phyloP scores from a whole-genome alignment of 345 rosid genomes.

The Eutrema yunnanense region DNA sequence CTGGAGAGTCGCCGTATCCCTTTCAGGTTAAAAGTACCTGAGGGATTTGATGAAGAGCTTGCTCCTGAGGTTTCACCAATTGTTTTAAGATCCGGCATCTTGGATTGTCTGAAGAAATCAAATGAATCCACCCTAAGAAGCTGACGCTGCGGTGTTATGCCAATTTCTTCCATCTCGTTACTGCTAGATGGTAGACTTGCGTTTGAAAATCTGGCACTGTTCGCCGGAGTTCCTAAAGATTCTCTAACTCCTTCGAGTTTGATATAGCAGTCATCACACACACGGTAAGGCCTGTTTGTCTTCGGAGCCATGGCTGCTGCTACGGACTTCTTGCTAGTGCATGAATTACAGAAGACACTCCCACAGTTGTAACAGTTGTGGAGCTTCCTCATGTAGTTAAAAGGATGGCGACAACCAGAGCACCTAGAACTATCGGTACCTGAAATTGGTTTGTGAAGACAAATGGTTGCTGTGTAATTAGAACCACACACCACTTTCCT shows the following conservation, averaged over 20 bases:
- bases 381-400: conserved; percentile 51
- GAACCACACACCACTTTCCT: conserved; percentile 51
- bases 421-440: conserved; percentile 46
- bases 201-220: conserved; percentile 32
- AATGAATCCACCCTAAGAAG: conserved; percentile 40
- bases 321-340: conserved; percentile 49
- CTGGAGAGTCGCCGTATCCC: conserved; percentile 32
- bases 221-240: conserved; percentile 23
- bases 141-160: conserved; percentile 27
- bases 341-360: conserved; percentile 46
- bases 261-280: conserved; percentile 50
- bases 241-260: conserved; percentile 43
- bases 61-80: conserved; percentile 42
- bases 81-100: conserved; percentile 34
- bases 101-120: conserved; percentile 42
- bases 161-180: conserved; percentile 32
- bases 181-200: conserved; percentile 37
- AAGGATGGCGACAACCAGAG: conserved; percentile 44
- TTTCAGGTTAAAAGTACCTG: conserved; percentile 31
- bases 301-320: conserved; percentile 71
- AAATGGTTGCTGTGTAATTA: conserved; percentile 51
- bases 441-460: conserved; percentile 48
- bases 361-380: conserved; percentile 69
- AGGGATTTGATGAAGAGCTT: conserved; percentile 34
- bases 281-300: conserved; percentile 52